Evolutionary conservation across 1,284 basidiomycete genomes (phyloP).

Genomic region (Pseudozyma sp.): DNA sequence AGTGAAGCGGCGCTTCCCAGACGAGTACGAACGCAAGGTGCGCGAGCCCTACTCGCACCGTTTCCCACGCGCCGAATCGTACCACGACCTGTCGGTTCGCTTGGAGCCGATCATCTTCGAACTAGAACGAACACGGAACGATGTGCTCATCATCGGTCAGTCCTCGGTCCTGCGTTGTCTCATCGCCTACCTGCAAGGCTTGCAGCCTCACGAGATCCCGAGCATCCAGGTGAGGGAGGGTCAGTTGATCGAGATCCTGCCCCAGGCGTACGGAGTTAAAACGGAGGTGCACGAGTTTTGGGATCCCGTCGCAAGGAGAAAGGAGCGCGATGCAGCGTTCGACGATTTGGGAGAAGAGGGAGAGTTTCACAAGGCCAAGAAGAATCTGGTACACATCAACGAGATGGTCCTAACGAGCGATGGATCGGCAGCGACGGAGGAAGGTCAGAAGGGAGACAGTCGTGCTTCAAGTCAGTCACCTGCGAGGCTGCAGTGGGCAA

Average conservation of each 20-base stretch:
- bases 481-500: constrained; percentile 29
- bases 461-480: constrained; percentile 2
- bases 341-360: constrained; percentile 36
- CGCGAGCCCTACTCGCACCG: constrained; percentile 93
- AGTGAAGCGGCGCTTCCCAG: constrained; percentile 88
- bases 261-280: constrained; percentile 67
- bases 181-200: constrained; percentile 76
- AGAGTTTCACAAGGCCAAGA: constrained; percentile 8
- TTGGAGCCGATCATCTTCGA: constrained; percentile 86
- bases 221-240: constrained; percentile 82
- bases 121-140: constrained; percentile 81
- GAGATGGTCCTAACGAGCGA: constrained; percentile 23
- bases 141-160: constrained; percentile 76
- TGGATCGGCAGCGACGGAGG: constrained; percentile 5
- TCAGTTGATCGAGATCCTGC: constrained; percentile 64
- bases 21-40: constrained; percentile 91
- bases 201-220: constrained; percentile 95
- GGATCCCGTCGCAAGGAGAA: constrained; percentile 59
- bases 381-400: constrained; percentile 29
- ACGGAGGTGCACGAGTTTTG: constrained; percentile 63
- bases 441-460: not conserved
- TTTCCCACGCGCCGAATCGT: constrained; percentile 74
- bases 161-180: constrained; percentile 98
- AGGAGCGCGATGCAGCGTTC: constrained; percentile 59
- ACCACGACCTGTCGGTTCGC: constrained; percentile 77